Conservation (phyloP, 225 moss, liverwort and hornwort species). For the Physcomitrium patens region DNA sequence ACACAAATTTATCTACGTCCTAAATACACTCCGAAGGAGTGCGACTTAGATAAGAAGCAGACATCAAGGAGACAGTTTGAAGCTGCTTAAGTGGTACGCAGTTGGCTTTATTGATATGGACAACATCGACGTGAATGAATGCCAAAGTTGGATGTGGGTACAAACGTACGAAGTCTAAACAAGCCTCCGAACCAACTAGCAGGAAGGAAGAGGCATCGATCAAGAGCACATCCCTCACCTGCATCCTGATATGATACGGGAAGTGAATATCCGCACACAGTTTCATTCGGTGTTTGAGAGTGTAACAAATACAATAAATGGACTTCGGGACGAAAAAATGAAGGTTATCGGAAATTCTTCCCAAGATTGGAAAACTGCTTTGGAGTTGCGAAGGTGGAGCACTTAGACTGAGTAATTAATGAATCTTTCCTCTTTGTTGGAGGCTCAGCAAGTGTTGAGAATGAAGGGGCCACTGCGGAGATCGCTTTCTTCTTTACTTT, state of each 20-base stretch:
- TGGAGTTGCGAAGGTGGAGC: slow-evolving; percentile 24
- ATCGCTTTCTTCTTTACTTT: slow-evolving; percentile 42
- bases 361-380: slow-evolving; percentile 50
- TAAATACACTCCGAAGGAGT: too few relatives aligned
- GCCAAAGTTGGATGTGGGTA: slow-evolving; percentile 1
- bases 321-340: neutral
- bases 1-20: too few relatives aligned
- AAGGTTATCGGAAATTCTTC: slow-evolving; percentile 49
- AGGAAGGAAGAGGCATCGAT: slow-evolving; percentile 16
- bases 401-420: slow-evolving; percentile 18
- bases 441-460: slow-evolving; percentile 11
- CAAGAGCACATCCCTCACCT: slow-evolving; percentile 25
- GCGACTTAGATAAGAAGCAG: too few relatives aligned
- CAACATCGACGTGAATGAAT: slow-evolving; percentile 18
- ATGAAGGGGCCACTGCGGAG: slow-evolving; percentile 16
- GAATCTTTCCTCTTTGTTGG: slow-evolving; percentile 27
- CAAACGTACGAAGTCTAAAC: slow-evolving; percentile 7
- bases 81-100: neutral
- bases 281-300: slow-evolving; percentile 50
- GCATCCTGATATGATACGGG: slow-evolving; percentile 24
- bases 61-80: too few relatives aligned
- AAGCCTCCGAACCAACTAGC: neutral
- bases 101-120: slow-evolving; percentile 27
- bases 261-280: slow-evolving; percentile 26
- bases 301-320: slow-evolving; percentile 4